These are phyloP conservation scores for Bothriochloa decipiens DNA, from an alignment of 176 grass and related monocot species.

Conservation along the genomic window DNA sequence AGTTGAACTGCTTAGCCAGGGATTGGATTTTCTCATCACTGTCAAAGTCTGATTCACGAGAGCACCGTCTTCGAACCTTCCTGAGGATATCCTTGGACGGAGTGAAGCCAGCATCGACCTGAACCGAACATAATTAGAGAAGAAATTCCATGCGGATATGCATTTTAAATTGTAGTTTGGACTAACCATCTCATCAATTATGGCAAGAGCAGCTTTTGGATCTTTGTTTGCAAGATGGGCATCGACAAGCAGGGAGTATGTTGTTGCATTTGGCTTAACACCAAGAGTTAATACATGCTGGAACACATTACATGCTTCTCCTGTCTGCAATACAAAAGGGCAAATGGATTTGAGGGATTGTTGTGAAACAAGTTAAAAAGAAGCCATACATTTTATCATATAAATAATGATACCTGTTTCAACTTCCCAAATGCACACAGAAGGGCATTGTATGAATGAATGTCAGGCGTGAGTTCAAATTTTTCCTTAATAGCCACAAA, in stretches of 20 bases:
- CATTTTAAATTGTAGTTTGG: conserved; percentile 33
- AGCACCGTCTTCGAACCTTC: conserved; percentile 85
- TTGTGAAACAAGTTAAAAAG: conserved; percentile 5
- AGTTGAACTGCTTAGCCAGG: conserved; percentile 62
- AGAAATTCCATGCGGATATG: conserved; percentile 14
- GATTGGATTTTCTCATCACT: conserved; percentile 72
- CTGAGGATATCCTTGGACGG: conserved; percentile 81
- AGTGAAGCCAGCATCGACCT: conserved; percentile 79
- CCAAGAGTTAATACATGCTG: conserved; percentile 79
- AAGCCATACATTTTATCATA: conserved; percentile 20
- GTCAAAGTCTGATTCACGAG: conserved; percentile 80
- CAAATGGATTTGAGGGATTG: conserved; percentile 27
- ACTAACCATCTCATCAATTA: conserved; percentile 72
- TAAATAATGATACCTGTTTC: conserved; percentile 60
- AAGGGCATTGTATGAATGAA: conserved; percentile 96
- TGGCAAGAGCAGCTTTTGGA: conserved; percentile 68
- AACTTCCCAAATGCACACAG: conserved; percentile 86
- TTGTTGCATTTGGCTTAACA: conserved; percentile 83
- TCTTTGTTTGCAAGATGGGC: conserved; percentile 77
- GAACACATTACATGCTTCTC: conserved; percentile 82
- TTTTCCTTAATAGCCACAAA: conserved; percentile 87
- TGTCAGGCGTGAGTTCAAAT: conserved; percentile 74
- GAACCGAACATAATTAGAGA: conserved; percentile 40
- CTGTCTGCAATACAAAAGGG: conserved; percentile 57
- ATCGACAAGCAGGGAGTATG: conserved; percentile 80